These are phyloP conservation scores for Leptosphaerulina australis DNA, from an alignment of 2,329 filamentous ascomycete species.

Conservation along the genomic window DNA sequence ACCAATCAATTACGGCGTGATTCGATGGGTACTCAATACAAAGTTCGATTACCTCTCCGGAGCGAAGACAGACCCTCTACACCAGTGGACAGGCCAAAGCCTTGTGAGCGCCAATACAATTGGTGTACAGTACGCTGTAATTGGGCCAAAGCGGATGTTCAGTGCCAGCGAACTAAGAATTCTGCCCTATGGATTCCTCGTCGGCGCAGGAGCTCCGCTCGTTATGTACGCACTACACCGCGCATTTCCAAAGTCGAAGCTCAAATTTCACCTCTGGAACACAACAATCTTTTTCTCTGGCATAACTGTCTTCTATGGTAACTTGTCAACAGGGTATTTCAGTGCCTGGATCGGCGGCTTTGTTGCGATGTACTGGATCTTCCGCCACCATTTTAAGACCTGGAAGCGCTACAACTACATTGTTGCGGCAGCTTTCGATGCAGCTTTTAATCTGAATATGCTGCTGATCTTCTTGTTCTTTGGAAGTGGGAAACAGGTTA, in stretches of 20 bases:
- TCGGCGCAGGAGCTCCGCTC: constrained; percentile 55
- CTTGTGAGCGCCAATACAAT: constrained; percentile 60
- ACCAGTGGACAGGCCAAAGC: constrained; percentile 66
- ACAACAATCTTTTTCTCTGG: constrained; percentile 67
- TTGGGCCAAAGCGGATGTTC: constrained; percentile 61
- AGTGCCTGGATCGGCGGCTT: constrained; percentile 64
- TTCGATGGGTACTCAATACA: constrained; percentile 64
- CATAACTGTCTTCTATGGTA: constrained; percentile 64
- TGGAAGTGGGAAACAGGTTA: constrained; percentile 61
- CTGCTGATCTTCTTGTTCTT: constrained; percentile 67
- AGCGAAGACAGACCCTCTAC: constrained; percentile 58
- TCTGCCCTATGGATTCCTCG: constrained; percentile 61
- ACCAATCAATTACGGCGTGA: constrained; percentile 66
- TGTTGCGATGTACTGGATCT: constrained; percentile 65
- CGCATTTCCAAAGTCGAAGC: constrained; percentile 59
- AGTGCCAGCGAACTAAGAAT: constrained; percentile 55
- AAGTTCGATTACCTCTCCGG: constrained; percentile 64
- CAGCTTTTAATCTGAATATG: constrained; percentile 67
- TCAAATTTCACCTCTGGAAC: constrained; percentile 63
- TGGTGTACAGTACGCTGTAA: constrained; percentile 65
- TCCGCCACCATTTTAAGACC: constrained; percentile 60
- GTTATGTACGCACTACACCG: constrained; percentile 60
- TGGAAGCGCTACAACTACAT: constrained; percentile 68
- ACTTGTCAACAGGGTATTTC: constrained; percentile 65
- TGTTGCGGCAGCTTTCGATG: constrained; percentile 65